Percentiles rank a stretch among this genome's conserved stretches.
Conservation (phyloP, 1,139 yeast species). For the Oligophagozyma castellii region DNA sequence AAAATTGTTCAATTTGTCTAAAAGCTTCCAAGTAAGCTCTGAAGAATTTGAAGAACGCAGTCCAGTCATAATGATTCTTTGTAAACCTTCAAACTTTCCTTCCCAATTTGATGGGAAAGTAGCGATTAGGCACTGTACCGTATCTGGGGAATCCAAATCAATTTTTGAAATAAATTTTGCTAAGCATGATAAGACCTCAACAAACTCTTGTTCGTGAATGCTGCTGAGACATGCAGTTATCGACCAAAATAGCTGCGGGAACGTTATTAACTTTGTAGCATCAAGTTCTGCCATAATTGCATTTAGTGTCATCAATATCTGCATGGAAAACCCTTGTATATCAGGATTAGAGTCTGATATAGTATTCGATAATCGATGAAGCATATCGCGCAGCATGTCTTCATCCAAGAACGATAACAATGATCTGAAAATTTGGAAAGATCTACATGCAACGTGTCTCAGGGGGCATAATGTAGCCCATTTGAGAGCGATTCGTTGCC, state of each 20-base stretch:
- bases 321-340: conserved; percentile 96
- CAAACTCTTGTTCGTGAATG: conserved; percentile 83
- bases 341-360: conserved; percentile 80
- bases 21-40: conserved; percentile 60
- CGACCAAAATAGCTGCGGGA: conserved; percentile 94
- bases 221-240: conserved; percentile 86
- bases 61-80: conserved; percentile 66
- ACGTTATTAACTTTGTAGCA: conserved; percentile 64
- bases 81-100: conserved; percentile 82
- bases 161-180: conserved; percentile 77
- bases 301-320: conserved; percentile 86
- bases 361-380: conserved; percentile 84
- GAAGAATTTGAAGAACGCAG: conserved; percentile 68
- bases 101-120: conserved; percentile 96
- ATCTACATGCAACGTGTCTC: conserved; percentile 90
- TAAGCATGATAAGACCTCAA: conserved; percentile 71
- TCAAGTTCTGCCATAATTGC: conserved; percentile 80
- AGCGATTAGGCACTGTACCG: conserved; percentile 67
- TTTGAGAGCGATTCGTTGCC: conserved; percentile 72
- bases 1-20: conserved; percentile 57
- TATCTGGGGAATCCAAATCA: conserved; percentile 74
- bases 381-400: conserved; percentile 83
- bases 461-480: conserved; percentile 99
- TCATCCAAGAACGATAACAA: conserved; percentile 68
- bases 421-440: conserved; percentile 85